A percentile compares a stretch with the other conserved stretches of the same genome.
Evolutionary conservation across 73 alveolate species (phyloP).

Genomic region (Paramecium caudatum): DNA sequence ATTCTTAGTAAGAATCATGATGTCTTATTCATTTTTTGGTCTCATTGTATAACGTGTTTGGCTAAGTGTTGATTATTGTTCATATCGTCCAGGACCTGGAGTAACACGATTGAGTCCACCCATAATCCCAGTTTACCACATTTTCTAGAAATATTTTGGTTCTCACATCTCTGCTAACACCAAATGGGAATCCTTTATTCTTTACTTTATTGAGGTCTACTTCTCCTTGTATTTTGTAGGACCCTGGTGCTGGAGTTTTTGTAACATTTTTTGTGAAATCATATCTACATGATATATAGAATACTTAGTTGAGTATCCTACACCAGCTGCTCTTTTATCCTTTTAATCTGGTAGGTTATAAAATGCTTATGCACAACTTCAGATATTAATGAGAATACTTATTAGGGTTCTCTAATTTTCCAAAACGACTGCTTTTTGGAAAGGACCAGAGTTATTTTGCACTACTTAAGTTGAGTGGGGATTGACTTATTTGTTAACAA

Average conservation of each 20-base stretch:
- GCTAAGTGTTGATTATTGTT: slow-evolving; percentile 54
- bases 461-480: slow-evolving; percentile 64
- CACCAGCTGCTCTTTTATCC: slow-evolving; percentile 41
- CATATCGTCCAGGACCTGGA: slow-evolving; percentile 76
- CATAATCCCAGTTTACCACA: slow-evolving; percentile 70
- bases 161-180: slow-evolving; percentile 74
- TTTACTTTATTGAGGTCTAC: slow-evolving; percentile 62
- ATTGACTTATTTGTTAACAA: slow-evolving; percentile 57
- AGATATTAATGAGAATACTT: not conserved
- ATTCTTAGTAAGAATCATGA: slow-evolving; percentile 63
- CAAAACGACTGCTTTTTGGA: slow-evolving; percentile 67
- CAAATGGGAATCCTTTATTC: slow-evolving; percentile 71
- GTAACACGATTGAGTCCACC: slow-evolving; percentile 69
- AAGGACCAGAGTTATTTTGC: slow-evolving; percentile 72
- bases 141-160: slow-evolving; percentile 25
- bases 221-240: slow-evolving; percentile 59
- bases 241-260: slow-evolving; percentile 73
- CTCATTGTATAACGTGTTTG: slow-evolving; percentile 67
- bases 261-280: slow-evolving; percentile 46
- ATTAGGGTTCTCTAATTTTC: slow-evolving; percentile 60
- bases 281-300: not conserved
- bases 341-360: slow-evolving; percentile 54
- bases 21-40: slow-evolving; percentile 57
- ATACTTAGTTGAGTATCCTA: slow-evolving; percentile 47
- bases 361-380: slow-evolving; percentile 61